Conservation (phyloP, 495 filamentous ascomycete species). For the Annulohypoxylon bovei region DNA sequence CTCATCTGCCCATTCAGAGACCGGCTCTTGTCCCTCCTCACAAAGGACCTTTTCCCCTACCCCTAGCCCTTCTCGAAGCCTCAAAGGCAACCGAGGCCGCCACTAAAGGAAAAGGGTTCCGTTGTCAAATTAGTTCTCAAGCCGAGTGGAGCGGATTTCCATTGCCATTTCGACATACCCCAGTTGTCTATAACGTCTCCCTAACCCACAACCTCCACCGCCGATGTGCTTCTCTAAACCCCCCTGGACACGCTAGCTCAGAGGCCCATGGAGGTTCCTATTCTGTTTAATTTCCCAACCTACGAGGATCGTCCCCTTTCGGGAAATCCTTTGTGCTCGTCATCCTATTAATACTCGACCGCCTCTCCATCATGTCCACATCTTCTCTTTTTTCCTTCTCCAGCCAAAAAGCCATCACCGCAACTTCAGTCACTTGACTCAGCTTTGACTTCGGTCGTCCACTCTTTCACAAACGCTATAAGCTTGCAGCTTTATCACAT, state of each 20-base stretch:
- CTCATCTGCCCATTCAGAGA: background rate
- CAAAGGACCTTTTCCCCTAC: background rate
- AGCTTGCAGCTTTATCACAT: slow-evolving; percentile 55
- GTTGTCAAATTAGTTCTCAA: slow-evolving; percentile 26
- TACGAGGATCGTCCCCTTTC: slow-evolving; percentile 44
- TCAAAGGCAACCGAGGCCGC: slow-evolving; percentile 2
- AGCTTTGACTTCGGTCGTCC: slow-evolving; percentile 69
- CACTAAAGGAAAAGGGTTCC: background rate
- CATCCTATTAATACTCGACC: slow-evolving; percentile 55
- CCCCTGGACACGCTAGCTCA: slow-evolving; percentile 34
- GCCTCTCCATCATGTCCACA: slow-evolving; percentile 47
- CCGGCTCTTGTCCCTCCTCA: slow-evolving; percentile 1
- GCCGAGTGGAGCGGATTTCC: slow-evolving; percentile 32
- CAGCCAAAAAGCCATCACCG: slow-evolving; percentile 63
- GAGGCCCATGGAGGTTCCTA: slow-evolving; percentile 36
- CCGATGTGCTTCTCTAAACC: slow-evolving; percentile 28
- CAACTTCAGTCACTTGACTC: slow-evolving; percentile 55
- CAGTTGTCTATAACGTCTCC: slow-evolving; percentile 22
- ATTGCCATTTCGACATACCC: slow-evolving; percentile 31
- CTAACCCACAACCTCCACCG: slow-evolving; percentile 42
- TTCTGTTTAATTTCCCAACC: slow-evolving; percentile 49
- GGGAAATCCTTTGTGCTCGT: slow-evolving; percentile 44
- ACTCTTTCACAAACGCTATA: slow-evolving; percentile 60
- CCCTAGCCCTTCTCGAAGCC: background rate
- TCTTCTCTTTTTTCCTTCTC: slow-evolving; percentile 54